Evolutionary conservation across 2,329 filamentous ascomycete genomes (phyloP), one percentile per base, ranked within the genome.

Genomic region (Fusarium sp.): DNA sequence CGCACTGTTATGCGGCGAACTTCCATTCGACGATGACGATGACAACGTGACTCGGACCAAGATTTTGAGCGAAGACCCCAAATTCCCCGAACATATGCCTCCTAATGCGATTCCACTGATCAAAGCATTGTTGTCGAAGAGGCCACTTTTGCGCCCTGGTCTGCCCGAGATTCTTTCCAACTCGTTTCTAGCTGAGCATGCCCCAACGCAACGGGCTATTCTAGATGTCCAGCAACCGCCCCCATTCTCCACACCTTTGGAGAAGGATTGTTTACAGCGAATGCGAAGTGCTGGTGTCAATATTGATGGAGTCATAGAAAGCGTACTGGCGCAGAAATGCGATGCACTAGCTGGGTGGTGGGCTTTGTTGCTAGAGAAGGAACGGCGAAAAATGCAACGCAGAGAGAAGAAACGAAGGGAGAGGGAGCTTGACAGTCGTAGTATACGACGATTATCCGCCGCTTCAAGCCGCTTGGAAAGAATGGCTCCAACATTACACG

Each of bases 21-120:
- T 99, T 42, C 96, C 96, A 0, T 99, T 97, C 75, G 96, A 99
- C 80, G 96, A 98, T 71, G 96, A 99, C 77, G 92, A 97, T 76
- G 96, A 99, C 77, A 91, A 89, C 69, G 86, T 91, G 32, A 99
- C 96, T 32, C 94, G 97, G 75, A 88, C 85, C 12, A 92, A 89
- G 79, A 99, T 99, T 62, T 82, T 99, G 59, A 89, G 89, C 7
- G 91, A 95, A 58, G 96, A 98, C 62, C 94, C 95, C 0, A 90
- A 89, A 59, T 98, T 92, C 77, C 94, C 94, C 6, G 91, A 94
- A 6, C 89, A 92, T 74, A 85, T 99, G 29, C 89, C 94, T 0
- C 84, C 88, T 30, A 92, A 94, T 72, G 94, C 94, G 6, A 89
- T 92, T 69, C 86, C 92, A 0, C 83, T 99, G 42, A 87, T 98